Percentiles rank a stretch among this genome's conserved stretches.
Conservation (phyloP, 2,329 filamentous ascomycete genomes). For the Ophiostoma sp. region DNA sequence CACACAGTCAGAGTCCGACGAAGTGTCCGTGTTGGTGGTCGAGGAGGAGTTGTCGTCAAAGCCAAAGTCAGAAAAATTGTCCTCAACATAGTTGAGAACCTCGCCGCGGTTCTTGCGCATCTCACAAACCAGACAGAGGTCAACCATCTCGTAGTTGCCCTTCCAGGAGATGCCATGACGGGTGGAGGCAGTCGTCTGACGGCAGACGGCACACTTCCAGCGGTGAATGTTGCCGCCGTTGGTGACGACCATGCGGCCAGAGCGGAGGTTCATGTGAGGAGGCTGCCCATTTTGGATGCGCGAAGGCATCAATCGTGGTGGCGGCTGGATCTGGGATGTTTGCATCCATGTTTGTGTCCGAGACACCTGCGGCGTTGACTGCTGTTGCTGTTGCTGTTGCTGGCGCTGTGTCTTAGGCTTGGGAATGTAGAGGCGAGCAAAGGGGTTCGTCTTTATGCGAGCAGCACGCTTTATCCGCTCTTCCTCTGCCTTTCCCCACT, state of each 20-base stretch:
- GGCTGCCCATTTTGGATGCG: not conserved
- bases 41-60: not conserved
- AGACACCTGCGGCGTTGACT: not conserved
- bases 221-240: not conserved
- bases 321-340: not conserved
- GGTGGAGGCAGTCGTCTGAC: not conserved
- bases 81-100: not conserved
- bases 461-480: not conserved
- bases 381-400: not conserved
- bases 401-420: not conserved
- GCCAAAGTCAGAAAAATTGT: not conserved
- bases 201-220: not conserved
- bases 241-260: not conserved
- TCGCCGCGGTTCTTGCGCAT: not conserved
- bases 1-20: not conserved
- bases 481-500: not conserved
- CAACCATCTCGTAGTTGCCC: not conserved
- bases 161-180: not conserved
- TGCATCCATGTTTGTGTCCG: not conserved
- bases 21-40: slow-evolving; percentile 2
- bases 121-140: slow-evolving; percentile 2
- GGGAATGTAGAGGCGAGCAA: not conserved
- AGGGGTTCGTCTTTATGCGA: not conserved
- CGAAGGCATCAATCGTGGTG: not conserved
- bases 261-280: not conserved